These are phyloP conservation scores for Candida smagusa DNA, from an alignment of 1,139 yeast genomes.

Conservation along the genomic window DNA sequence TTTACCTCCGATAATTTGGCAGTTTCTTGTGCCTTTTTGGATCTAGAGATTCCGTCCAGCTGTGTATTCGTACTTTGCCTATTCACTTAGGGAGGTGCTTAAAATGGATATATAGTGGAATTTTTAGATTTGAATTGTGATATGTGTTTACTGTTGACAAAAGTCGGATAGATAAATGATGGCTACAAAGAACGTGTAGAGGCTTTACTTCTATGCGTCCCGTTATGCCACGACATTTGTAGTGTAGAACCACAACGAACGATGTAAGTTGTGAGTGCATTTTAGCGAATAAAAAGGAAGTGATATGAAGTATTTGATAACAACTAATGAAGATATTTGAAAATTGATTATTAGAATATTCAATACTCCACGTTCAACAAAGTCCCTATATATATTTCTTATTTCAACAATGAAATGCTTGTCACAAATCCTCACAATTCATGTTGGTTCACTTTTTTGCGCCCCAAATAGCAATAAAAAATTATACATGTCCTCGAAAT, in stretches of 20 bases:
- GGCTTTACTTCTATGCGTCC: constrained; percentile 46
- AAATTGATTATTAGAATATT: no score
- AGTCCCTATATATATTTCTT: no score
- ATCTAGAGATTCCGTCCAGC: no score
- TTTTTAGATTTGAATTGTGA: constrained; percentile 18
- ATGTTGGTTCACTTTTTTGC: constrained; percentile 1
- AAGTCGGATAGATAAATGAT: constrained; percentile 46
- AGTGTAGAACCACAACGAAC: no score
- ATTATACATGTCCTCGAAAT: constrained; percentile 9
- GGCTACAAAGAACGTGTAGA: constrained; percentile 50
- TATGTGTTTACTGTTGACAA: constrained; percentile 37
- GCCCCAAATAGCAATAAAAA: constrained; percentile 2
- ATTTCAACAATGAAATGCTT: no score
- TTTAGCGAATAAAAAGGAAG: no score
- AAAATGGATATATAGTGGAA: constrained; percentile 7
- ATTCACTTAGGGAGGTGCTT: constrained; percentile 47
- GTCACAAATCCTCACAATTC: no score
- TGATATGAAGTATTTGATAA: no score
- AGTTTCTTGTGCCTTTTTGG: constrained; percentile 19
- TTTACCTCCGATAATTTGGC: constrained; percentile 36
- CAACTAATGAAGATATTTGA: no score
- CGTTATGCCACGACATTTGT: constrained; percentile 54
- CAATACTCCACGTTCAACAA: no score
- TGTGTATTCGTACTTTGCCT: constrained; percentile 35
- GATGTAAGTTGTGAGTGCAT: no score